Percentiles rank a stretch among this genome's conserved stretches.
Evolutionary conservation across 306 rosid species (phyloP).

Genomic region (Psophocarpus tetragonolobus): DNA sequence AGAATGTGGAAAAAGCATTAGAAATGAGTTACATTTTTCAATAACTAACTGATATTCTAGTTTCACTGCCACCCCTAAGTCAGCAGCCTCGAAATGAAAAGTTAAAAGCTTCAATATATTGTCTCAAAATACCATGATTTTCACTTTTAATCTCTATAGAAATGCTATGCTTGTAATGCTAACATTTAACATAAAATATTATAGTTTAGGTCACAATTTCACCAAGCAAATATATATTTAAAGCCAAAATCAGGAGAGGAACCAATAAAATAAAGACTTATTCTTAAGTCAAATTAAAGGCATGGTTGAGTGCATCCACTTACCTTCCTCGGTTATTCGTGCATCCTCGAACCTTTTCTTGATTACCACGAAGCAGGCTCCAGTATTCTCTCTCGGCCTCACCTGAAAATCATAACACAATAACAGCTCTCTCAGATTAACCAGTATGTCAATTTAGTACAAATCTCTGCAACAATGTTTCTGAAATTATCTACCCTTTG

Average conservation of each 20-base stretch:
- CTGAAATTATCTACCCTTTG: background rate
- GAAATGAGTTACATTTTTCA: background rate
- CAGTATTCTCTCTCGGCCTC: slow-evolving; percentile 88
- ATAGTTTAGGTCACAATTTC: background rate
- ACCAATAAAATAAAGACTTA: background rate
- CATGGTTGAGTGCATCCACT: background rate
- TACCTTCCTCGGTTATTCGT: slow-evolving; percentile 74
- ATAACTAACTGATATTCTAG: background rate
- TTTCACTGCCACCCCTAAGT: background rate
- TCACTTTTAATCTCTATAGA: background rate
- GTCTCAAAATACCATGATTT: background rate
- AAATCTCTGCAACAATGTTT: background rate
- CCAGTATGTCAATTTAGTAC: background rate
- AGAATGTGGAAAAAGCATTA: background rate
- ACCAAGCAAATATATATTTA: background rate
- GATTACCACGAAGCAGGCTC: slow-evolving; percentile 69
- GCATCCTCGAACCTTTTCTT: slow-evolving; percentile 51
- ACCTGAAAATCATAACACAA: slow-evolving; percentile 48
- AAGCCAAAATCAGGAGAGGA: background rate
- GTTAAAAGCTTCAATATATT: background rate
- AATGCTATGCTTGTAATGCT: background rate
- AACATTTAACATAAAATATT: background rate
- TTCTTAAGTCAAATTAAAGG: background rate
- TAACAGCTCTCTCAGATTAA: background rate
- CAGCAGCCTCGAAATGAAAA: background rate